Conservation (phyloP, 2,329 filamentous ascomycete species). For the Botrytis hyacinthi region DNA sequence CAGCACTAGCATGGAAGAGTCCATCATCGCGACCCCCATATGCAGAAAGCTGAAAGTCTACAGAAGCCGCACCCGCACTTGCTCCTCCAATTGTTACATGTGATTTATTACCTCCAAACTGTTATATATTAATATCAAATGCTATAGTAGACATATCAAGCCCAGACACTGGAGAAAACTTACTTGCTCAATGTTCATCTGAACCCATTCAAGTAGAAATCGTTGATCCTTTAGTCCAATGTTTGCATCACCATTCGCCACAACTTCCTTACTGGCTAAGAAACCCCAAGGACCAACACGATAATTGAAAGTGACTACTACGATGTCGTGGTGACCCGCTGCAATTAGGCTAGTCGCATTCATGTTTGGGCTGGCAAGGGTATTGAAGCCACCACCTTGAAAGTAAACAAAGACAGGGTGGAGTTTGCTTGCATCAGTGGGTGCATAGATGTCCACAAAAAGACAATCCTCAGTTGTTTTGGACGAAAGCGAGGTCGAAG, state of each 20-base stretch:
- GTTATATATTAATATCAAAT: conserved; percentile 20
- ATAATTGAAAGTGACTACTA: conserved; percentile 74
- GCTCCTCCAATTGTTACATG: conserved; percentile 68
- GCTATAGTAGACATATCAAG: neutral
- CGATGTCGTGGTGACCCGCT: conserved; percentile 57
- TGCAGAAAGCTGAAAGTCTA: conserved; percentile 62
- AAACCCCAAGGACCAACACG: conserved; percentile 74
- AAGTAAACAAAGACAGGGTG: conserved; percentile 60
- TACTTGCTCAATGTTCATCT: conserved; percentile 57
- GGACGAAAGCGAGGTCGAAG: conserved; percentile 28
- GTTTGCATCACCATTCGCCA: conserved; percentile 55
- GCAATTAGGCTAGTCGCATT: conserved; percentile 61
- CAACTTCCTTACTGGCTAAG: conserved; percentile 57
- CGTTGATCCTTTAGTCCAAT: conserved; percentile 70
- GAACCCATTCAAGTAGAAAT: conserved; percentile 67
- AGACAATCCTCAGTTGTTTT: conserved; percentile 64
- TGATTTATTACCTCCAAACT: conserved; percentile 67
- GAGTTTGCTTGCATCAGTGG: conserved; percentile 48
- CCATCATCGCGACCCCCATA: conserved; percentile 49
- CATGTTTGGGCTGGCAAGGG: conserved; percentile 49
- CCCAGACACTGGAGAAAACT: neutral
- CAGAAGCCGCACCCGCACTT: conserved; percentile 64
- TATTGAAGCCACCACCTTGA: conserved; percentile 61
- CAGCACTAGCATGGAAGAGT: conserved; percentile 52
- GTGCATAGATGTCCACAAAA: conserved; percentile 63